Evolutionary conservation across 2,329 filamentous ascomycete species (phyloP), one percentile per base, ranked within the genome.

Genomic region (Phialophora tarda): DNA sequence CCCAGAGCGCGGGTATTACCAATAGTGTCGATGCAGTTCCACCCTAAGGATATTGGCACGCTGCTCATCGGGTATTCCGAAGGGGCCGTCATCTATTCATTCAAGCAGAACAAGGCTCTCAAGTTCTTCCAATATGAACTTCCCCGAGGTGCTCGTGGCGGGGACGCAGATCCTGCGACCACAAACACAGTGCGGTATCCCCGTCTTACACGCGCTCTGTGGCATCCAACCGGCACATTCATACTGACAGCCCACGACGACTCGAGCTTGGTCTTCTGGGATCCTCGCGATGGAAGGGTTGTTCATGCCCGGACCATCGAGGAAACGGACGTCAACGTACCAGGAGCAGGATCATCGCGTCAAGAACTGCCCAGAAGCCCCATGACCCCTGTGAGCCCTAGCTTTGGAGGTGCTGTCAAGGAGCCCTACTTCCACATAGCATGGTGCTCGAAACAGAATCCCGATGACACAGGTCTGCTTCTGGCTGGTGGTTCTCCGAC

Each of bases 141-240:
- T 2, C 91, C 92, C 0, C 83, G 86, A 11, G 92, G 93, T 17
- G 93, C 94, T 3, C 91, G 91, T 0, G 94, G 94, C n/a, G 93
- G 80, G 66, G 87, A 89, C 75, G 81, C 84, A 11, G 91, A 92
- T 74, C 86, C 88, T 30, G 79, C 85, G 47, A 61, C 55, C 14
- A 41, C 62, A 14, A 86, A 88, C 64, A 84, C 84, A 14, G 76
- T 85, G 66, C 87, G 93, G 59, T 87, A 84, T 72, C 95, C 94
- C 14, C 86, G 85, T 65, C 79, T 98, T 68, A 92, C 89, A 0
- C 91, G 96, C 72, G 93, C 92, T 0, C 78, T 94, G 17, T 99
- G 94, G 93, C 95, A 99, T 79, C 95, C 95, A 0, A 96, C 92
- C 1, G 95, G 93, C 0, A 96, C 92, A 0, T 97, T 97, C 74